Percentiles rank a stretch among this genome's conserved stretches.
Evolutionary conservation across 768 basidiomycete species (phyloP).

Genomic region (Tephrocybe sp.): DNA sequence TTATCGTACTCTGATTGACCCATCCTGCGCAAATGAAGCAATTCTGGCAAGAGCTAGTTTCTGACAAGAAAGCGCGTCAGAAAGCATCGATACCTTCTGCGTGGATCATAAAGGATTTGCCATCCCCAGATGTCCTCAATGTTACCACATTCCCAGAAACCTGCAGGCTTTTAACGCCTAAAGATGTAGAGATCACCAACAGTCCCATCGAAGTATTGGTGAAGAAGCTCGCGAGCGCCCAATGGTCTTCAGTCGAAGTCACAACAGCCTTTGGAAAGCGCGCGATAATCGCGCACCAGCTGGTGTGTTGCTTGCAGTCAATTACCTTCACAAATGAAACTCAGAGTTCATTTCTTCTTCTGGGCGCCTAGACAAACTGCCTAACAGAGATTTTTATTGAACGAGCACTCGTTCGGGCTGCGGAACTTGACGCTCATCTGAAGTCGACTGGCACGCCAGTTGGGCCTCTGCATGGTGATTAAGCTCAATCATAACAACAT

Average conservation of each 20-base stretch:
- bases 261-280: conserved; percentile 74
- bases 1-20: no score
- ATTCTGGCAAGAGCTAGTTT: conserved; percentile 50
- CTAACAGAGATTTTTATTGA: conserved; percentile 84
- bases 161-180: conserved; percentile 53
- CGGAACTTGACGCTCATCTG: conserved; percentile 62
- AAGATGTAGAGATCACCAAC: conserved; percentile 49
- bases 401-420: conserved; percentile 59
- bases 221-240: conserved; percentile 44
- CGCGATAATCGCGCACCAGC: conserved; percentile 76
- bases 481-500: conserved; percentile 1
- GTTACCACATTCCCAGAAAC: conserved; percentile 52
- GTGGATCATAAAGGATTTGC: conserved; percentile 52
- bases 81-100: conserved; percentile 56
- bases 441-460: conserved; percentile 58
- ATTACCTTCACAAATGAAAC: neutral
- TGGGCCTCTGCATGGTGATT: conserved; percentile 67
- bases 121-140: conserved; percentile 45
- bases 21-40: conserved; percentile 21
- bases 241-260: conserved; percentile 66
- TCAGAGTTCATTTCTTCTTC: neutral
- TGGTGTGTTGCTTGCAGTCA: conserved; percentile 36
- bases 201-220: conserved; percentile 44
- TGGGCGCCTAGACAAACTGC: conserved; percentile 60
- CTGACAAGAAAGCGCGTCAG: conserved; percentile 54